Base-by-base conservation (phyloP, 1,284 basidiomycete species). In the Microbotryum intermedium region DNA sequence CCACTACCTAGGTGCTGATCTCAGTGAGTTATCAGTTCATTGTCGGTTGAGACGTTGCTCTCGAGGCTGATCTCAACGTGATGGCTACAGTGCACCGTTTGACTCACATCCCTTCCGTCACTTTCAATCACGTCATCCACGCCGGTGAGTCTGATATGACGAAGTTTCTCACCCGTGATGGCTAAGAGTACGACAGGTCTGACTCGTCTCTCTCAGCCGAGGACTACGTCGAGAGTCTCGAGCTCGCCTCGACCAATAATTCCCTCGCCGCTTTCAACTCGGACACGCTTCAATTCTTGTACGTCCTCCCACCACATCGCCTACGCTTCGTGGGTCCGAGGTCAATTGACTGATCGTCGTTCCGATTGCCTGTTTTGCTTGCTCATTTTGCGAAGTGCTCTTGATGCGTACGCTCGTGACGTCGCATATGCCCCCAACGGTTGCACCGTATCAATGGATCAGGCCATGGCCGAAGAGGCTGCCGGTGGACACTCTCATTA, bases 371-470 rank as follows among this genome's bases (percentile, higher is more conserved):
- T 16, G 5, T 43, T 8, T 20, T 26, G 9, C 10, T 48, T 28
- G 29, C 11, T 25, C 20, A 28, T 16, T 39, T 39, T 39, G 34
- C 34, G 34, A 45, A 57, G 50, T 39, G 63, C 63, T 16, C 47
- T 65, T 44, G 63, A 65, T 23, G 59, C 63, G 8, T 65, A 61
- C 39, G 63, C 63, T 11, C 54, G 46, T 23, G 63, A 65, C 45
- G 55, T 59, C 16, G 63, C 60, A 18, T 59, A 46, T 52, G 57
- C 63, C 16, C 59, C 59, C 6, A 51, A 52, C 26, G 60, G 59
- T 6, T 65, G 63, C 44, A 39, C 10, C 13, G 34, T 39, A 11
- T 39, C 34, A 9, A 34, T 34, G 34, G 9, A 34, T 9, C 34
- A 34, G 34, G 34, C 34, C 9, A 34, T 11, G 16, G 34, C 34